These are phyloP conservation scores for Fusarium annulatum DNA, from an alignment of 2,329 filamentous ascomycete genomes.

Conservation along the genomic window DNA sequence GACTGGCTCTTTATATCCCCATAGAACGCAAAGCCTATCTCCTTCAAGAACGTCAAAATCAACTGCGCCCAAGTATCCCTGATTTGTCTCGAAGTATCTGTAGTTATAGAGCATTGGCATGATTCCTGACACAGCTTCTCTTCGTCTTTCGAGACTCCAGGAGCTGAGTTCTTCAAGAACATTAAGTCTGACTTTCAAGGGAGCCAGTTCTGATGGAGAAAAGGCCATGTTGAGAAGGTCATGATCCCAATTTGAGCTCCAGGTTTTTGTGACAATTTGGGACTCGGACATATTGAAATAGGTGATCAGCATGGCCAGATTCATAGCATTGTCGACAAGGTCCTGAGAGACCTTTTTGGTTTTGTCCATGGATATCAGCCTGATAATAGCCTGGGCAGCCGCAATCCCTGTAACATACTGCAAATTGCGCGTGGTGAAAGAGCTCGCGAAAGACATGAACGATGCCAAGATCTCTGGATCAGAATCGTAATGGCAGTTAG, in stretches of 20 bases:
- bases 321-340: not conserved
- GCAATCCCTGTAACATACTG: not conserved
- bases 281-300: not conserved
- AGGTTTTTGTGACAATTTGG: not conserved
- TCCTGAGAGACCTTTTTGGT: not conserved
- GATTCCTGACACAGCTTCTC: not conserved
- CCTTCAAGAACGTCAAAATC: not conserved
- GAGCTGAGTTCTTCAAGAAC: not conserved
- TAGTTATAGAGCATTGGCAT: not conserved
- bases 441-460: slow-evolving; percentile 12
- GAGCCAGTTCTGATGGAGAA: not conserved
- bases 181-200: not conserved
- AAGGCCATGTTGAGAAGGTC: slow-evolving; percentile 1
- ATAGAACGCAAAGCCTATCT: slow-evolving; percentile 1
- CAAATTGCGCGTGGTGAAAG: not conserved
- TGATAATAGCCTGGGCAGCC: slow-evolving; percentile 3
- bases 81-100: slow-evolving; percentile 3
- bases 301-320: slow-evolving; percentile 3
- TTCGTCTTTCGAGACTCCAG: not conserved
- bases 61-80: not conserved
- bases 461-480: not conserved
- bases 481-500: not conserved
- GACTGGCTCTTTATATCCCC: not conserved
- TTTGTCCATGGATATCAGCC: not conserved
- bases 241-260: not conserved